Evolutionary conservation across 2,329 filamentous ascomycete genomes (phyloP).

Genomic region (Neoascochyta sp.): DNA sequence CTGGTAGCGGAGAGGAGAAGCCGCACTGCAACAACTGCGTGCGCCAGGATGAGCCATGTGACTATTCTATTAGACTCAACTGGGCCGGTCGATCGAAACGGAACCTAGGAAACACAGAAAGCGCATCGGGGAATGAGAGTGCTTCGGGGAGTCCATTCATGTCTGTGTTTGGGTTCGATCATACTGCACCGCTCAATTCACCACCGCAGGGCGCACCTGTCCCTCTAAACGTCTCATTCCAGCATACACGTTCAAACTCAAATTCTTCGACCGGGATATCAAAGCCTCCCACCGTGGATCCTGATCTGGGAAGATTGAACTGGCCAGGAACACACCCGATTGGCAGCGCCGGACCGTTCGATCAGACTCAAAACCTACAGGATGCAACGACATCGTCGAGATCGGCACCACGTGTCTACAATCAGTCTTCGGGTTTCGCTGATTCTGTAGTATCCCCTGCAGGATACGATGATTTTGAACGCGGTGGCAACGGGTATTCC

Average conservation of each 20-base stretch:
- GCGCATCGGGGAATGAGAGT: constrained; percentile 17
- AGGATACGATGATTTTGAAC: no score
- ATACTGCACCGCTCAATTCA: constrained; percentile 18
- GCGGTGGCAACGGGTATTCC: no score
- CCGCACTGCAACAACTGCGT: constrained; percentile 70
- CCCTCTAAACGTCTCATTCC: constrained; percentile 8
- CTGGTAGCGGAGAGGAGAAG: constrained; percentile 64
- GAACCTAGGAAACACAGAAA: constrained; percentile 42
- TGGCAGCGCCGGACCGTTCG: constrained; percentile 8
- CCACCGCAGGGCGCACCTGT: constrained; percentile 15
- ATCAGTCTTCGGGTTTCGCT: no score
- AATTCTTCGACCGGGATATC: constrained; percentile 19
- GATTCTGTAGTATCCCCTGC: no score
- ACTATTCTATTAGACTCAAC: constrained; percentile 77
- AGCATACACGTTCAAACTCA: constrained; percentile 25
- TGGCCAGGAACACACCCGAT: constrained; percentile 14
- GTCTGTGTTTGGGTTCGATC: constrained; percentile 28
- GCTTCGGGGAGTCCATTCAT: constrained; percentile 28
- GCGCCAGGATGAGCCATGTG: constrained; percentile 68
- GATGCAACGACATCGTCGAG: no score
- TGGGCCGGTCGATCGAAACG: constrained; percentile 71
- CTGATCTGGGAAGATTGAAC: constrained; percentile 19
- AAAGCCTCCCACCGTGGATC: constrained; percentile 24
- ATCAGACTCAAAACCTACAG: no score
- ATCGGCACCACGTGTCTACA: no score